A percentile compares a stretch with the other conserved stretches of the same genome.
These are phyloP conservation scores for Candolleomyces aberdarensis DNA, from an alignment of 768 basidiomycete species.

Conservation along the genomic window DNA sequence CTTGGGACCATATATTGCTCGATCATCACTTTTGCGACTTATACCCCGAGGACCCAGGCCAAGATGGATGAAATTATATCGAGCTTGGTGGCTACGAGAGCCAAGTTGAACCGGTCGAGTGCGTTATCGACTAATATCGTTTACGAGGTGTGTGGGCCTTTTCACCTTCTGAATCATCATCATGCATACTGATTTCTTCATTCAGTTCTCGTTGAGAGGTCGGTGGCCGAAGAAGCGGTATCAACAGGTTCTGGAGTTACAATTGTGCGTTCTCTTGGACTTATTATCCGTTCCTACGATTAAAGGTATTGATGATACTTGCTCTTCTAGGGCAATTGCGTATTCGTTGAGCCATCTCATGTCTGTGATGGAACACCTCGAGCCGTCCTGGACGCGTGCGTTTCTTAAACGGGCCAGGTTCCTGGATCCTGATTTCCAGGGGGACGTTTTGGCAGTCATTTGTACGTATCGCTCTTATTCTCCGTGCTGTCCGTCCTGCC, in stretches of 20 bases:
- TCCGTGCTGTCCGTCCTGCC: neutral
- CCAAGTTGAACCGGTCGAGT: conserved; percentile 65
- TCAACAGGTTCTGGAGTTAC: conserved; percentile 62
- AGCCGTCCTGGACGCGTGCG: conserved; percentile 74
- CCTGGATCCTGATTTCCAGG: conserved; percentile 77
- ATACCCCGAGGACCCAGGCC: conserved; percentile 35
- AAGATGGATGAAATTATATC: conserved; percentile 56
- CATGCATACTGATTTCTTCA: conserved; percentile 1
- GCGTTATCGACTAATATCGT: conserved; percentile 54
- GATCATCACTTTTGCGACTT: conserved; percentile 68
- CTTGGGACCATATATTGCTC: conserved; percentile 74
- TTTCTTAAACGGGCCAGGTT: conserved; percentile 74
- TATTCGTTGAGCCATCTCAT: conserved; percentile 70
- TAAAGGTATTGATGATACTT: neutral
- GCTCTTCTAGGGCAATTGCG: conserved; percentile 53
- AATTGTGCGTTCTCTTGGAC: conserved; percentile 44
- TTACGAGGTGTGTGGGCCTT: conserved; percentile 52
- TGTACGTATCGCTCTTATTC: conserved; percentile 37
- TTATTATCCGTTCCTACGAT: conserved; percentile 1
- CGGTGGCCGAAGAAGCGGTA: conserved; percentile 81
- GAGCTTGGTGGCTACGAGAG: conserved; percentile 69
- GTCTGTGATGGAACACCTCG: conserved; percentile 69
- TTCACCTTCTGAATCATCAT: neutral
- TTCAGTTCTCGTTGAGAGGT: conserved; percentile 71
- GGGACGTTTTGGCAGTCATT: conserved; percentile 80